Conservation (phyloP, 177 flowering plant species). For the Tripterygium wilfordii region DNA sequence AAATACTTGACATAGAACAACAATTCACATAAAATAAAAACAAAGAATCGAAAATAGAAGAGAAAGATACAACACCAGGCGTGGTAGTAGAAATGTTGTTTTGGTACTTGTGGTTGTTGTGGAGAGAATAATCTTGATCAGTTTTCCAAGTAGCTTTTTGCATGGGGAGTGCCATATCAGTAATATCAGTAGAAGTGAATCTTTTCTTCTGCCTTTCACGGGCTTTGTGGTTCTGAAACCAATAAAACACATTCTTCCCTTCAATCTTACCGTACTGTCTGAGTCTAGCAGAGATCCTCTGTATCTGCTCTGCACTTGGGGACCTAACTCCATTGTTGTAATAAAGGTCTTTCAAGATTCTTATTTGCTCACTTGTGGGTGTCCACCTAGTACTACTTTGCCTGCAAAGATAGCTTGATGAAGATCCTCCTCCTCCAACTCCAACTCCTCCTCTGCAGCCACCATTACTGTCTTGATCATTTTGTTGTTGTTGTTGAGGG, state of each 20-base stretch:
- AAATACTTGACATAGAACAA: not conserved
- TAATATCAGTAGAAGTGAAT: conserved; percentile 37
- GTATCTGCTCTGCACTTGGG: conserved; percentile 87
- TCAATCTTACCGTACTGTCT: conserved; percentile 94
- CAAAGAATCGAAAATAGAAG: not conserved
- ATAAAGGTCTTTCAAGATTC: conserved; percentile 85
- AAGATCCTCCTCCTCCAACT: too few relatives aligned
- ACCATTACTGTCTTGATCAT: conserved; percentile 19
- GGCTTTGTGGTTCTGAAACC: conserved; percentile 99
- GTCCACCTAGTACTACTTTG: conserved; percentile 89
- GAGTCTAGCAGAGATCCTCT: conserved; percentile 76
- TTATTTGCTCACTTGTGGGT: conserved; percentile 87
- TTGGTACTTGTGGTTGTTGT: conserved; percentile 17
- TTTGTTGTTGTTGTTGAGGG: conserved; percentile 26
- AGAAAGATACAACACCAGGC: not conserved
- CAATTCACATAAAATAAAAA: not conserved
- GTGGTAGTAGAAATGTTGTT: conserved; percentile 10
- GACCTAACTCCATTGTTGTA: conserved; percentile 89
- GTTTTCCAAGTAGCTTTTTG: conserved; percentile 15
- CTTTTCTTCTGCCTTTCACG: conserved; percentile 92
- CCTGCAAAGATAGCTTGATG: conserved; percentile 55
- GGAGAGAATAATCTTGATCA: conserved; percentile 8
- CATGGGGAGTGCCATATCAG: too few relatives aligned
- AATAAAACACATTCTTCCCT: conserved; percentile 96
- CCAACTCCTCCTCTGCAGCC: conserved; percentile 19